Conservation (phyloP, 2,329 filamentous ascomycete species). For the Colletotrichum tabaci region DNA sequence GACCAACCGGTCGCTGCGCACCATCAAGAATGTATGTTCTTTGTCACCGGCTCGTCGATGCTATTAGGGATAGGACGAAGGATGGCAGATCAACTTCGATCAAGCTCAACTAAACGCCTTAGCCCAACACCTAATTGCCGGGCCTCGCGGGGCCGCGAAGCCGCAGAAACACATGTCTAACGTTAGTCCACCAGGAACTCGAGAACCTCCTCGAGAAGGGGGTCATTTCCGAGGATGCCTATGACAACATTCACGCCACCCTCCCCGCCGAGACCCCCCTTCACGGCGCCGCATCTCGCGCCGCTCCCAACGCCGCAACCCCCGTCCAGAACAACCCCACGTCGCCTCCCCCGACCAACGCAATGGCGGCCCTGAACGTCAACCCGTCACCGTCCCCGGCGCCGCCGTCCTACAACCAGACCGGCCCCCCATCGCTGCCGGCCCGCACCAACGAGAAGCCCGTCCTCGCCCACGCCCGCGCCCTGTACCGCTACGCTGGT, state of each 20-base stretch:
- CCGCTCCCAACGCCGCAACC: slow-evolving; percentile 50
- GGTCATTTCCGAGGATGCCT: slow-evolving; percentile 81
- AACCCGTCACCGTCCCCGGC: slow-evolving; percentile 53
- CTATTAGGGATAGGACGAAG: not conserved
- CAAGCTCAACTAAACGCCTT: slow-evolving; percentile 10
- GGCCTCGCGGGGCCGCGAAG: slow-evolving; percentile 17
- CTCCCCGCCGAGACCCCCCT: slow-evolving; percentile 81
- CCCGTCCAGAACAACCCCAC: slow-evolving; percentile 49
- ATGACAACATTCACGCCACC: slow-evolving; percentile 80
- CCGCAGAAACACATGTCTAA: slow-evolving; percentile 16
- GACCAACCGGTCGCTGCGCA: slow-evolving; percentile 88
- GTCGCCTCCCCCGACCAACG: slow-evolving; percentile 52
- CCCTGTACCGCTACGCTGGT: slow-evolving; percentile 87
- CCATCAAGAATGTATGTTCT: slow-evolving; percentile 83
- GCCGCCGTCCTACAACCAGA: slow-evolving; percentile 68
- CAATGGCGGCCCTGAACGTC: slow-evolving; percentile 60
- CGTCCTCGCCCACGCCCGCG: slow-evolving; percentile 80
- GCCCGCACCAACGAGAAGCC: slow-evolving; percentile 62
- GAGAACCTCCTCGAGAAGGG: slow-evolving; percentile 89
- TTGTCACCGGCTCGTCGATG: not conserved
- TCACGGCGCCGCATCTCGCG: slow-evolving; percentile 62
- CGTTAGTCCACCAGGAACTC: slow-evolving; percentile 78
- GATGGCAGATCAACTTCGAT: not conserved
- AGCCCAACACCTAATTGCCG: slow-evolving; percentile 6
- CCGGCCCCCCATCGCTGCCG: slow-evolving; percentile 59